Evolutionary conservation across 345 rosid species (phyloP).

Genomic region (Gossypioides kirkii): DNA sequence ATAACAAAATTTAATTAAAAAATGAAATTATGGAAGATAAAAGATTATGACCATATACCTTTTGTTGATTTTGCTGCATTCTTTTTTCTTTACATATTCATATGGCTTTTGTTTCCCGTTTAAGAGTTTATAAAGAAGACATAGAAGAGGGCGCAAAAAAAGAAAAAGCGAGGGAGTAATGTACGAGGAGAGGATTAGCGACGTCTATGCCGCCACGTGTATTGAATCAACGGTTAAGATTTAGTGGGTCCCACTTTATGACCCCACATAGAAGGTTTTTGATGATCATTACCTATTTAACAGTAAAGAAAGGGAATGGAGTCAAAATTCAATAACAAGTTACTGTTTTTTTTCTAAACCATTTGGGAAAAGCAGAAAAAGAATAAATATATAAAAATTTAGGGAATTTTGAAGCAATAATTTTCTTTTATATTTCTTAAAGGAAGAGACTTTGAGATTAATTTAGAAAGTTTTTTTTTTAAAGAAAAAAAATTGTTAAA

Average conservation of each 20-base stretch:
- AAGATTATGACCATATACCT: conserved; percentile 22
- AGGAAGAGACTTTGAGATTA: no score
- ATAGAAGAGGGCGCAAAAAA: background rate
- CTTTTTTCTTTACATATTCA: background rate
- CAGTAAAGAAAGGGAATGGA: background rate
- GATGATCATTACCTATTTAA: no score
- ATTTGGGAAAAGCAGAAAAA: background rate
- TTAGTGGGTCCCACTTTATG: background rate
- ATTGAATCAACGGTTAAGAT: background rate
- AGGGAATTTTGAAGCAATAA: no score
- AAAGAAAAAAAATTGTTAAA: no score
- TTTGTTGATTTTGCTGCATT: background rate
- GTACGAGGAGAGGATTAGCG: conserved; percentile 29
- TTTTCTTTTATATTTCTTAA: no score
- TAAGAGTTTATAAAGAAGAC: background rate
- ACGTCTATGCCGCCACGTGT: conserved; percentile 46
- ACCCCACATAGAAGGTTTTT: background rate
- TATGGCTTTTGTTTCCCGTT: background rate
- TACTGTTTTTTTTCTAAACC: no score
- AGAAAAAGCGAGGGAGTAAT: conserved; percentile 28
- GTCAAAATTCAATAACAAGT: background rate
- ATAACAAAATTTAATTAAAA: background rate
- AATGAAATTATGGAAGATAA: background rate
- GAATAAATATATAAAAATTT: no score
- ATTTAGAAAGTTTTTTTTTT: no score